Evolutionary conservation across 441 rosid genomes (phyloP).

Genomic region (Theobroma grandiflorum): DNA sequence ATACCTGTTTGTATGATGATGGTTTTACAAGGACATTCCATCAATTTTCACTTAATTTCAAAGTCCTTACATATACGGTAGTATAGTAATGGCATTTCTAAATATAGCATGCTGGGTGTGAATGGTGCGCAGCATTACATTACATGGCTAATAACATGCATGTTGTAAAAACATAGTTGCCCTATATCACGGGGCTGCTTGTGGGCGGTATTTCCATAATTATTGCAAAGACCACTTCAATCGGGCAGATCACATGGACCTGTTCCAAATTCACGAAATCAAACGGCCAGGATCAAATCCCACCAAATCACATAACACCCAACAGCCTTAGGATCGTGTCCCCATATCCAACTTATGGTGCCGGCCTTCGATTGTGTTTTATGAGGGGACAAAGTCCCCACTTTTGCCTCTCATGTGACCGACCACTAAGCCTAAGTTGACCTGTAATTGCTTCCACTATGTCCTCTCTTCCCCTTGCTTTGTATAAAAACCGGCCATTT

Average conservation of each 20-base stretch:
- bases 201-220: conserved; percentile 27
- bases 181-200: conserved; percentile 25
- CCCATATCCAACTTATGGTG: conserved; percentile 50
- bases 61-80: background rate
- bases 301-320: conserved; percentile 33
- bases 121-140: background rate
- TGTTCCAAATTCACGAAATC: conserved; percentile 50
- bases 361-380: conserved; percentile 44
- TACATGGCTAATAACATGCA: background rate
- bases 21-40: background rate
- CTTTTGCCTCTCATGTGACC: conserved; percentile 80
- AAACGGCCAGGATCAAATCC: conserved; percentile 51
- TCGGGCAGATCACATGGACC: conserved; percentile 60
- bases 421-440: conserved; percentile 56
- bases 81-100: no score
- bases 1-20: background rate
- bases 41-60: background rate
- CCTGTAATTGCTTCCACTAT: conserved; percentile 60
- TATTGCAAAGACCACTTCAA: conserved; percentile 38
- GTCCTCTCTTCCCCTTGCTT: conserved; percentile 31
- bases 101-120: background rate
- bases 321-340: conserved; percentile 55
- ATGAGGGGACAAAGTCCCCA: conserved; percentile 53
- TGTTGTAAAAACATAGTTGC: background rate
- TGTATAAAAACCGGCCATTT: background rate